Percentiles rank a stretch among this genome's conserved stretches.
Conservation (phyloP, 495 filamentous ascomycete species). For the Jackrogersella multiformis region DNA sequence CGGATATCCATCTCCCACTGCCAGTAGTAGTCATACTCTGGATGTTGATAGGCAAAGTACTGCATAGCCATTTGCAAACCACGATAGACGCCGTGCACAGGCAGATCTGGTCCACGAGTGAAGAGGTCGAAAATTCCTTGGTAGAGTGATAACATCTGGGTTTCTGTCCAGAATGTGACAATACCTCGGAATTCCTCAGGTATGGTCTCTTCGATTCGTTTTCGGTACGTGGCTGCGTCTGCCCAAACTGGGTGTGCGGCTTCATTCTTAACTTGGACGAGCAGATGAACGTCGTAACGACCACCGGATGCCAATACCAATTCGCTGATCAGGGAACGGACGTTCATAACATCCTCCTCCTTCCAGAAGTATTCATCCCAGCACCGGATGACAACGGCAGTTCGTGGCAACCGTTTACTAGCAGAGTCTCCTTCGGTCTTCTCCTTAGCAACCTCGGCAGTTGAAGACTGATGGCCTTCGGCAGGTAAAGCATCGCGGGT, state of each 20-base stretch:
- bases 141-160: constrained; percentile 90
- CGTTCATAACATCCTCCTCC: constrained; percentile 72
- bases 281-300: constrained; percentile 82
- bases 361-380: constrained; percentile 78
- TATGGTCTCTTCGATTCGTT: constrained; percentile 71
- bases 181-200: constrained; percentile 90
- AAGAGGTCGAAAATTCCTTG: constrained; percentile 79
- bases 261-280: constrained; percentile 79
- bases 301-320: constrained; percentile 77
- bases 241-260: constrained; percentile 69
- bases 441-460: constrained; percentile 3
- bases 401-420: constrained; percentile 65
- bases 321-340: constrained; percentile 80
- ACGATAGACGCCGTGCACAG: constrained; percentile 90
- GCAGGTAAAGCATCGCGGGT: constrained; percentile 26
- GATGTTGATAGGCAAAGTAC: constrained; percentile 86
- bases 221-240: constrained; percentile 64
- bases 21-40: constrained; percentile 96
- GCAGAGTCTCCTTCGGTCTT: constrained; percentile 57
- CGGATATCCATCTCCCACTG: constrained; percentile 99
- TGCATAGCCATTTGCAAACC: constrained; percentile 94
- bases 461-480: constrained; percentile 11
- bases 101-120: constrained; percentile 69
- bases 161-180: constrained; percentile 89
- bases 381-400: constrained; percentile 77